Conservation (phyloP, 768 basidiomycete species). For the Tulasnella calospora region DNA sequence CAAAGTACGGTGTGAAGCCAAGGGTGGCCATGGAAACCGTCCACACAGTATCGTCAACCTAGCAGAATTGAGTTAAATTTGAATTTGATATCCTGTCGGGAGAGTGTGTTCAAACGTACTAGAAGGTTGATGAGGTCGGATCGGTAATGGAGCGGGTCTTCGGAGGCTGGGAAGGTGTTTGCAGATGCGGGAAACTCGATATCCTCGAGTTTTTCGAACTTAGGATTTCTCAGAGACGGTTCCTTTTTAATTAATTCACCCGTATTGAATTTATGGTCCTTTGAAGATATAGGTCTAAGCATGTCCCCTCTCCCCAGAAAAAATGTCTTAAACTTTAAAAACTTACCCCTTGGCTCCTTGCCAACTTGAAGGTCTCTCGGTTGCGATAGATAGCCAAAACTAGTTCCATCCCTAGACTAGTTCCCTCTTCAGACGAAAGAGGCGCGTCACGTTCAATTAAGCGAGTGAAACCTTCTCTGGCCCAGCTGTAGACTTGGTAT, state of each 20-base stretch:
- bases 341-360: not conserved
- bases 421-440: not conserved
- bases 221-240: not conserved
- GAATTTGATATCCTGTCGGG: not conserved
- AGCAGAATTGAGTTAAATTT: not conserved
- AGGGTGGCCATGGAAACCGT: not conserved
- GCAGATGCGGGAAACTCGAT: not conserved
- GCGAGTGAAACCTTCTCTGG: not conserved
- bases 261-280: not conserved
- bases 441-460: not conserved
- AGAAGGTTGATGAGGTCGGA: not conserved
- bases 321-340: not conserved
- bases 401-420: not conserved
- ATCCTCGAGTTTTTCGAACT: not conserved
- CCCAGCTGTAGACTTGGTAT: not conserved
- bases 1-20: not conserved
- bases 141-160: not conserved
- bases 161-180: not conserved
- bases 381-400: not conserved
- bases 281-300: not conserved
- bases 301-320: no score
- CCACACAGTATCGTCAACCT: not conserved
- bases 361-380: not conserved
- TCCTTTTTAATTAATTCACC: not conserved
- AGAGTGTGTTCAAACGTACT: not conserved